Evolutionary conservation across 2,329 filamentous ascomycete genomes (phyloP), one percentile per base, ranked within the genome.

Genomic region (Alternaria incomplexa): DNA sequence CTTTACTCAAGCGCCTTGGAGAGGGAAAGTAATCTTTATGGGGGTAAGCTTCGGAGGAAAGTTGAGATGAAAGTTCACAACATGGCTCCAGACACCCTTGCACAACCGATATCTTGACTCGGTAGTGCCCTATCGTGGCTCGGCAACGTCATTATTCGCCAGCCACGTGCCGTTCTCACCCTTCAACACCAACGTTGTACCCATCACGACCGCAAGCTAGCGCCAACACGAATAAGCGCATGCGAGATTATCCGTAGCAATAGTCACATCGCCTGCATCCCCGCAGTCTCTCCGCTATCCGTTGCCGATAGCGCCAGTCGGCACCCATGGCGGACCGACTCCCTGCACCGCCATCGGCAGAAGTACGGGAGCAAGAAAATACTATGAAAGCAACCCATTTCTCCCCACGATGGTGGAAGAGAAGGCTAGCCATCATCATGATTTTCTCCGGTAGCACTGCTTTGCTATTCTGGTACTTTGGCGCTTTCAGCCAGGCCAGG

Each of bases 401-500:
- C 46, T 59, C 72, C 48, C 36, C 45, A 20, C 59, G 64, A 53
- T 73, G 68, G 65, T 53, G 70, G 32, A 68, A 66, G 59, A 61
- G 63, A 46, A 63, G 67, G 28, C 36, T 70, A 40, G 43, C 59
- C 7, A 45, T 68, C 32, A 66, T 69, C 51, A 71, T 71, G 62
- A 62, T 73, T 46, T 75, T 74, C 28, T 55, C 67, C 22, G 51
- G 56, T 20, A 72, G 65, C 15, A 63, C 63, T 28, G 61, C 68
- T 20, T 43, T 74, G 28, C 56, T 75, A 13, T 73, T 73, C 43
- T 72, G 67, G 64, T 67, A 68, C 17, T 73, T 70, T 61, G 71
- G 68, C 28, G 62, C 68, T 43, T 68, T 66, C 60, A 57, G 56
- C 30, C 56, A 60, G 20, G 67, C 57, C n/a, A 58, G 63, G 54